phyloP scores from a whole-genome alignment of 169 alveolate species.

The Plasmodium adleri region DNA sequence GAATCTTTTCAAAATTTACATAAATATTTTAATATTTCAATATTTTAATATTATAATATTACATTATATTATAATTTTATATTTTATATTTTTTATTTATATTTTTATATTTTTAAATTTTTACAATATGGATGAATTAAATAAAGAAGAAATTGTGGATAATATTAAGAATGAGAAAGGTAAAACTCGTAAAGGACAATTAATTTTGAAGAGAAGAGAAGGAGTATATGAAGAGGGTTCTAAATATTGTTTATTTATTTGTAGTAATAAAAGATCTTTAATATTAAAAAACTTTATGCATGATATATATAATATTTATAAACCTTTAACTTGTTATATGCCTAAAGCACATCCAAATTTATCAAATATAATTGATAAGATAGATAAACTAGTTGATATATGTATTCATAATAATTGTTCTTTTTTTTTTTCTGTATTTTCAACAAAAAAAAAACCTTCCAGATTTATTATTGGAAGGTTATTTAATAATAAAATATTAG shows the following conservation, averaged over 20 bases:
- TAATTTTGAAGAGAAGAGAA: conserved; percentile 46
- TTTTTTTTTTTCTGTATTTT: conserved; percentile 30
- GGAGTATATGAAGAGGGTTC: conserved; percentile 51
- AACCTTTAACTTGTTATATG: conserved; percentile 69
- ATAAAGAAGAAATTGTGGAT: conserved; percentile 27
- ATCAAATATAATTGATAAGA: conserved; percentile 13
- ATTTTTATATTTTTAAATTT: neutral
- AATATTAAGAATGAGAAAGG: conserved; percentile 13
- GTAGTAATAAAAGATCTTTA: conserved; percentile 53
- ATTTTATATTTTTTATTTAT: neutral
- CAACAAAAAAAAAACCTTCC: conserved; percentile 56
- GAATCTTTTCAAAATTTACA: too few relatives aligned
- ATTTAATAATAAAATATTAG: conserved; percentile 36
- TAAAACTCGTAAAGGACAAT: conserved; percentile 45
- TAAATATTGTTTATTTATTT: conserved; percentile 38
- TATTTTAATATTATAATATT: too few relatives aligned
- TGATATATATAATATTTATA: conserved; percentile 25
- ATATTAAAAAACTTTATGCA: conserved; percentile 34
- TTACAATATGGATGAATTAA: conserved; percentile 20
- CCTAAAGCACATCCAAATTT: conserved; percentile 31
- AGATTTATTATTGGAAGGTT: conserved; percentile 51
- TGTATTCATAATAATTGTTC: conserved; percentile 61
- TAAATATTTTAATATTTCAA: too few relatives aligned
- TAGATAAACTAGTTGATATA: conserved; percentile 28
- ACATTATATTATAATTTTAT: too few relatives aligned